phyloP scores from a whole-genome alignment of 352 stramenopile species.

The Globisporangium ultimum region DNA sequence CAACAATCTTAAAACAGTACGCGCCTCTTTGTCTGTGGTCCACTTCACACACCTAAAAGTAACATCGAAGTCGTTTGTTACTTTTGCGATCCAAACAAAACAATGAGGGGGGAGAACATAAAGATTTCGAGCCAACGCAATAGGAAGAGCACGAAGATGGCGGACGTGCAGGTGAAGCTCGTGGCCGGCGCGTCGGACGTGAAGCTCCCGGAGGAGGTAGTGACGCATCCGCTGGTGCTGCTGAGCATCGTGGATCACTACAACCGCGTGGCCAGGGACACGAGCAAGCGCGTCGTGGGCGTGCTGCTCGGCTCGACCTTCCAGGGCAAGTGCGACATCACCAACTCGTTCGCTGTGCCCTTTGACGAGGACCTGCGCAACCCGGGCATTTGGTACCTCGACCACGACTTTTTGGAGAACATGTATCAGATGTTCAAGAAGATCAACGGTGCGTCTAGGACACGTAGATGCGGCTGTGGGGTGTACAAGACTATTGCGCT shows the following conservation, averaged over 20 bases:
- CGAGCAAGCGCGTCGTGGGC: constrained; percentile 98
- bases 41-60: background rate
- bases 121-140: background rate
- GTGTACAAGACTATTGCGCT: too few relatives aligned
- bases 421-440: constrained; percentile 97
- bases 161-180: constrained; percentile 37
- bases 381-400: constrained; percentile 98
- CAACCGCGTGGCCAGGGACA: constrained; percentile 97
- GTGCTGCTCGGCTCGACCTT: constrained; percentile 95
- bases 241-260: constrained; percentile 99
- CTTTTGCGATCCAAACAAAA: background rate
- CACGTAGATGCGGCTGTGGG: background rate
- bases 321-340: constrained; percentile 94
- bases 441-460: constrained; percentile 73
- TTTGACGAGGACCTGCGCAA: constrained; percentile 99
- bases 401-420: constrained; percentile 99
- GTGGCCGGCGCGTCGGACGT: constrained; percentile 77
- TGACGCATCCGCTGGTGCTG: constrained; percentile 98
- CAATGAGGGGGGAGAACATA: background rate
- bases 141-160: constrained; percentile 7
- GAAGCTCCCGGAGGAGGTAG: constrained; percentile 89
- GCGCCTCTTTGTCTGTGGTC: background rate
- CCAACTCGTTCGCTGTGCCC: constrained; percentile 94
- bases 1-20: background rate
- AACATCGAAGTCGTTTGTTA: background rate